Percentiles rank a stretch among this genome's conserved stretches.
Conservation (phyloP, 1,284 basidiomycete species). For the Moesziomyces globuligerus region DNA sequence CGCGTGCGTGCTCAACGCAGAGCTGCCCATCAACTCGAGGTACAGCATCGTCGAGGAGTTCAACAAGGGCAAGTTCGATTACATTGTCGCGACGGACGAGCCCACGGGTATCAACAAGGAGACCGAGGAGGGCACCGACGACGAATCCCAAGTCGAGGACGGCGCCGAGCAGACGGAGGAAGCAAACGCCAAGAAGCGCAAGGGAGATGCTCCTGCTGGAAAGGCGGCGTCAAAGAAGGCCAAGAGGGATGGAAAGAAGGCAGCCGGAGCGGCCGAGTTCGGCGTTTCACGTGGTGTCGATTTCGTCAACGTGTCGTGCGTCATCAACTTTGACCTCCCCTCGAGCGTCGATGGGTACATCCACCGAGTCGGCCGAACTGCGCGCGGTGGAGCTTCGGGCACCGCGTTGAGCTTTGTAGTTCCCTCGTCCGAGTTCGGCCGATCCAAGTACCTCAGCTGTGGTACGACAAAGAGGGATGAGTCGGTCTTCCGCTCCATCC, state of each 20-base stretch:
- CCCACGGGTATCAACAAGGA: slow-evolving; percentile 52
- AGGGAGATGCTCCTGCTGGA: background rate
- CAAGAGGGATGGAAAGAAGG: slow-evolving; percentile 11
- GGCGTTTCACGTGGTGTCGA: slow-evolving; percentile 96
- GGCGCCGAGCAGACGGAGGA: slow-evolving; percentile 4
- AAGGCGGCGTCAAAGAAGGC: background rate
- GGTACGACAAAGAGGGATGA: slow-evolving; percentile 81
- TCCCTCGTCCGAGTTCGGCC: slow-evolving; percentile 77
- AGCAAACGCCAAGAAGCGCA: slow-evolving; percentile 30
- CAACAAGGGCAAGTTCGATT: slow-evolving; percentile 97
- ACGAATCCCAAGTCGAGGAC: slow-evolving; percentile 8
- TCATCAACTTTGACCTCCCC: slow-evolving; percentile 98
- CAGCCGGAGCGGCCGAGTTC: slow-evolving; percentile 73
- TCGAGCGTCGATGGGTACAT: slow-evolving; percentile 88
- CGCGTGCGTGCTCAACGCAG: slow-evolving; percentile 94
- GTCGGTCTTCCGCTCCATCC: slow-evolving; percentile 73
- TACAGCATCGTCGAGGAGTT: slow-evolving; percentile 99
- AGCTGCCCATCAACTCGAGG: slow-evolving; percentile 91
- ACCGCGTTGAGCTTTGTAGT: slow-evolving; percentile 92
- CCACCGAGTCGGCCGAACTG: slow-evolving; percentile 94
- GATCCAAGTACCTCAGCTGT: slow-evolving; percentile 70
- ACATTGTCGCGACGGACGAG: slow-evolving; percentile 98
- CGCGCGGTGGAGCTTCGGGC: slow-evolving; percentile 91
- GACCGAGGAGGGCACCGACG: slow-evolving; percentile 27
- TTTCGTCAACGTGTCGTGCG: slow-evolving; percentile 95